These are phyloP conservation scores for Alternaria brassicicola DNA, from an alignment of 2,329 filamentous ascomycete species.

Conservation along the genomic window DNA sequence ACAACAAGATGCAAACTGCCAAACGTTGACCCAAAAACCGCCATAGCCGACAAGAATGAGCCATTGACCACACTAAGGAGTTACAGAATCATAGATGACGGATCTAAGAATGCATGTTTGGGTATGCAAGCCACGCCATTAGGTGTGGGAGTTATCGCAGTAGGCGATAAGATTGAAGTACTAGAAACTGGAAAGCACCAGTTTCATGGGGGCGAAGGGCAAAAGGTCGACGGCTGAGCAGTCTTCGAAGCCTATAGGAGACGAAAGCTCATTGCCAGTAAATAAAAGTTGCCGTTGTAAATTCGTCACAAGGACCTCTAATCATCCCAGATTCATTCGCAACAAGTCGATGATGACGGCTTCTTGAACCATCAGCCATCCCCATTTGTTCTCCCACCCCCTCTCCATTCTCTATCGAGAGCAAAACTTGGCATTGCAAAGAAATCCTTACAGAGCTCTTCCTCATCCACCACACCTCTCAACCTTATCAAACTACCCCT, in stretches of 20 bases:
- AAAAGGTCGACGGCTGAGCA: constrained; percentile 14
- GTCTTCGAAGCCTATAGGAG: neutral
- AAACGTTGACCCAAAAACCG: constrained; percentile 69
- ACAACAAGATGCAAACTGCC: constrained; percentile 74
- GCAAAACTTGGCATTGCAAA: constrained; percentile 44
- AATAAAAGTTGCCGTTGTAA: neutral
- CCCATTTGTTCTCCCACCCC: constrained; percentile 47
- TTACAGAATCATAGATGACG: constrained; percentile 65
- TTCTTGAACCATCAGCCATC: constrained; percentile 25
- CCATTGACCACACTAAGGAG: constrained; percentile 65
- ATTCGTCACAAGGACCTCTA: neutral
- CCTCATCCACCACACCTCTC: constrained; percentile 43
- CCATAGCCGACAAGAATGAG: constrained; percentile 60
- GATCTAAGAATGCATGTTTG: constrained; percentile 64
- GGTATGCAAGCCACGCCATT: constrained; percentile 70
- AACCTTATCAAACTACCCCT: constrained; percentile 48
- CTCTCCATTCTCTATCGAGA: constrained; percentile 46
- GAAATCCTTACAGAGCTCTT: constrained; percentile 46
- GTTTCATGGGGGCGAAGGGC: constrained; percentile 26
- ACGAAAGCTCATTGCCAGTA: neutral
- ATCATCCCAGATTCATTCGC: neutral
- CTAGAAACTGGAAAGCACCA: constrained; percentile 43
- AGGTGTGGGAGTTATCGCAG: constrained; percentile 34
- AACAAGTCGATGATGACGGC: neutral
- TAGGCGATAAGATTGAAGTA: constrained; percentile 45